These are phyloP conservation scores for Saccharomyces hybrid DNA, from an alignment of 1,139 yeast genomes.

Conservation along the genomic window DNA sequence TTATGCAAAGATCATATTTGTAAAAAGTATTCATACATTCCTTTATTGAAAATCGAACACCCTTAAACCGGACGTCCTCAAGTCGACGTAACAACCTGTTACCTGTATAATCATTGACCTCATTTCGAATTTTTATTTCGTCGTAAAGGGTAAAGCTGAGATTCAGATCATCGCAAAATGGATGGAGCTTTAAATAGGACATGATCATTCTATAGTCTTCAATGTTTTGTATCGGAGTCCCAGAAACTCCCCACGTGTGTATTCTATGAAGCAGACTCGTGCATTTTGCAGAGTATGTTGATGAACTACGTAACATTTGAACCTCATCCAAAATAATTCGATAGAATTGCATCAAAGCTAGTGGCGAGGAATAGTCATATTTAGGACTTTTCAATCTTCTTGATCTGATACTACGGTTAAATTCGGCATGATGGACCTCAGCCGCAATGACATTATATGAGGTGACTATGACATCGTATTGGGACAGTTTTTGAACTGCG, in stretches of 20 bases:
- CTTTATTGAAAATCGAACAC: conserved; percentile 16
- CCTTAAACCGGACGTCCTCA: too few relatives aligned
- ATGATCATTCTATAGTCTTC: conserved; percentile 64
- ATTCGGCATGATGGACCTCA: conserved; percentile 77
- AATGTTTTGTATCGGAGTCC: conserved; percentile 73
- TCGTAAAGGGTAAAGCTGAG: background rate
- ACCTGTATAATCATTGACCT: too few relatives aligned
- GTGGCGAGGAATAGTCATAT: conserved; percentile 65
- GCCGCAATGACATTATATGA: conserved; percentile 62
- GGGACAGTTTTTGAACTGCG: conserved; percentile 26
- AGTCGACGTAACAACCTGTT: too few relatives aligned
- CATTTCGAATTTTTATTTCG: too few relatives aligned
- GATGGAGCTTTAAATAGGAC: conserved; percentile 56
- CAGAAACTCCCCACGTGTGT: conserved; percentile 96
- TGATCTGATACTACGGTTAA: conserved; percentile 51
- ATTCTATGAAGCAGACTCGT: conserved; percentile 72
- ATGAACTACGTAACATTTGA: conserved; percentile 76
- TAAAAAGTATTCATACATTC: conserved; percentile 22
- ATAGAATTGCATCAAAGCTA: conserved; percentile 82
- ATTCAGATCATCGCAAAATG: conserved; percentile 40
- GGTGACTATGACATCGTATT: conserved; percentile 48
- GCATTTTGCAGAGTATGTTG: conserved; percentile 69
- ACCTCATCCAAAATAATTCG: conserved; percentile 87
- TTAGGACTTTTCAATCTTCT: conserved; percentile 35
- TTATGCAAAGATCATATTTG: conserved; percentile 39